Evolutionary conservation across 2,329 filamentous ascomycete genomes (phyloP), one percentile per base, ranked within the genome.

Genomic region (Penicillium oxalicum): DNA sequence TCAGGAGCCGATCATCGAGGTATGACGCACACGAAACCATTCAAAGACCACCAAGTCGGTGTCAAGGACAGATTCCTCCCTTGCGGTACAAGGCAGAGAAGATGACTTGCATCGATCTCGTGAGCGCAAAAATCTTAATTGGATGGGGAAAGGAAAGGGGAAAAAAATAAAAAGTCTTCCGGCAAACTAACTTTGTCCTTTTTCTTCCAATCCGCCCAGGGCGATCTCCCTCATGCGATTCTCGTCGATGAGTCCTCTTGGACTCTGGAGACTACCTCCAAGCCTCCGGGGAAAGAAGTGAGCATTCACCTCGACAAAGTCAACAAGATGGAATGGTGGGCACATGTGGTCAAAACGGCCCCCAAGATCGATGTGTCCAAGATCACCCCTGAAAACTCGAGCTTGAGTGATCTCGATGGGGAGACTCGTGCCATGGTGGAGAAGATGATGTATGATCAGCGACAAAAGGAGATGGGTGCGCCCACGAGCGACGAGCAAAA

Each of bases 391-490:
- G 93, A 97, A 73, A 91, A 86, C 67, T 91, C 86, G 66, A 95
- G 90, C 70, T 77, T 98, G 63, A 84, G 87, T 49, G 93, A 98
- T 69, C 76, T 98, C 58, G 91, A 97, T 66, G 93, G 93, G 52
- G 87, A 95, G 77, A 98, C 93, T 46, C 81, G 93, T 56, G 81
- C 84, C 50, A 97, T 98, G 91, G 93, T 98, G 39, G 93, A 98
- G 82, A 98, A 98, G 82, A 98, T 98, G 93, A 98, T 98, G 93
- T 98, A 81, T 64, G 93, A 98, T 75, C 93, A 98, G 78, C 79
- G 87, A 58, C 91, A 97, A 76, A 98, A 98, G 82, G 91, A 97
- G 76, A 76, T 80, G 70, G 93, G 93, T 4, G 79, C 86, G 70
- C 88, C 90, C 40, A 90, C 86, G 9, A 95, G 88, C 57, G 93